Conservation (phyloP, 257 asterid genomes). For the Fraxinus americana region DNA sequence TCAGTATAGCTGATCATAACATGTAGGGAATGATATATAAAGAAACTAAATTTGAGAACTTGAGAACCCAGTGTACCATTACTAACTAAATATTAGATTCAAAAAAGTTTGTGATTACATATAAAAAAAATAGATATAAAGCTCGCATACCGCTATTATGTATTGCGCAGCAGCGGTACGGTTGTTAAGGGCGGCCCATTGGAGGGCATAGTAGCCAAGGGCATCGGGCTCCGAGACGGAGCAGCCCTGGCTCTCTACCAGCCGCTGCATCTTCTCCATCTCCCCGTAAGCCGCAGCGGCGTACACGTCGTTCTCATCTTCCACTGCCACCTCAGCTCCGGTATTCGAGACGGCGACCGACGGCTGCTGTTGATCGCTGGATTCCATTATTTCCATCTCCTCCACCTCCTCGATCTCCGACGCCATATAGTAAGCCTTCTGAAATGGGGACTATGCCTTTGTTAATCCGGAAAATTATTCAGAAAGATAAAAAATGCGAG, state of each 20-base stretch:
- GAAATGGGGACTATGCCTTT: constrained; percentile 13
- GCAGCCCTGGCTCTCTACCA: constrained; percentile 93
- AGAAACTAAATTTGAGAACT: background rate
- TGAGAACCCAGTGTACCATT: no score
- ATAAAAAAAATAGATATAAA: background rate
- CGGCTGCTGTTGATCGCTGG: constrained; percentile 45
- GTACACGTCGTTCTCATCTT: constrained; percentile 88
- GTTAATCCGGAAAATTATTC: no score
- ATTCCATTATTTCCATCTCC: constrained; percentile 45
- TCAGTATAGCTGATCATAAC: background rate
- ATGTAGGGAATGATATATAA: no score
- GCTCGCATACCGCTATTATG: constrained; percentile 62
- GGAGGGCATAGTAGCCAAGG: constrained; percentile 90
- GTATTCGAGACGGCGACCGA: background rate
- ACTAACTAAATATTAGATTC: no score
- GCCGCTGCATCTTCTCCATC: constrained; percentile 86
- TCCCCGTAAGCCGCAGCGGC: constrained; percentile 97
- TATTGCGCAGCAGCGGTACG: constrained; percentile 85
- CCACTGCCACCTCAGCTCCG: constrained; percentile 32
- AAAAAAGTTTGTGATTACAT: no score
- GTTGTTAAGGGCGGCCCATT: constrained; percentile 96
- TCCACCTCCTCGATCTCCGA: constrained; percentile 97
- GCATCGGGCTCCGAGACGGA: constrained; percentile 90
- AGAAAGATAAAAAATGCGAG: no score
- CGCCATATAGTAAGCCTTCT: constrained; percentile 41